Evolutionary conservation across 352 stramenopile genomes (phyloP), one percentile per base, ranked within the genome.

Genomic region (Phytophthora idaei): DNA sequence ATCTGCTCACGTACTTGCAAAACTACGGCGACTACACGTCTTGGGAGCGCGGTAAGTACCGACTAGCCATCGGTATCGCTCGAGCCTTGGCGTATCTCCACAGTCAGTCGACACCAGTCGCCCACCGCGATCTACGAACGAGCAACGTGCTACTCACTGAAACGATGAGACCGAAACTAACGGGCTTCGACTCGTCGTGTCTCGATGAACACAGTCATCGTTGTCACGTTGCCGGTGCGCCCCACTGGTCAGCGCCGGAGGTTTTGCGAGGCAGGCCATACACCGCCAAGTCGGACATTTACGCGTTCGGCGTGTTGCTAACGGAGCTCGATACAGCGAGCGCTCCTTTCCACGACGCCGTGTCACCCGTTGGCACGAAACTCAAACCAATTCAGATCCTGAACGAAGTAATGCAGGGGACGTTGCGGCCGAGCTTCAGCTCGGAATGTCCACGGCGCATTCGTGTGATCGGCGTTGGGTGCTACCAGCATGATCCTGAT

Each of bases 101-200:
- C 49, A 61, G 56, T 0, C 61, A 64, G 25, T 45, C 32, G 11
- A 68, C 69, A 10, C 31, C 56, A 49, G 34, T 84, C 1, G 71
- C 77, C 17, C 78, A 84, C 39, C 57, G 90, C 39, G 88, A 94
- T 50, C 44, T 81, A 37, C 46, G 63, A 36, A 60, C 74, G 11
- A 77, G 73, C 21, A 81, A 78, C 39, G 69, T 84, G 25, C 55
- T 78, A 31, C 57, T 85, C 2, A 73, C 68, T 0, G 28, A 70
- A 11, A 41, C 64, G 0, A 60, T 77, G 17, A 61, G 67, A 4
- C 37, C 74, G 3, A 84, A 88, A 53, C 57, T 88, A 3, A 77
- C 69, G 2, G 74, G 80, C 11, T 81, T 86, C 62, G 68, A 75
- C 44, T 66, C 63, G 17, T 83, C 66, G 1, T 65, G 67, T 21